Conservation (phyloP, 768 basidiomycete species). For the Lactifluus hygrophoroides region DNA sequence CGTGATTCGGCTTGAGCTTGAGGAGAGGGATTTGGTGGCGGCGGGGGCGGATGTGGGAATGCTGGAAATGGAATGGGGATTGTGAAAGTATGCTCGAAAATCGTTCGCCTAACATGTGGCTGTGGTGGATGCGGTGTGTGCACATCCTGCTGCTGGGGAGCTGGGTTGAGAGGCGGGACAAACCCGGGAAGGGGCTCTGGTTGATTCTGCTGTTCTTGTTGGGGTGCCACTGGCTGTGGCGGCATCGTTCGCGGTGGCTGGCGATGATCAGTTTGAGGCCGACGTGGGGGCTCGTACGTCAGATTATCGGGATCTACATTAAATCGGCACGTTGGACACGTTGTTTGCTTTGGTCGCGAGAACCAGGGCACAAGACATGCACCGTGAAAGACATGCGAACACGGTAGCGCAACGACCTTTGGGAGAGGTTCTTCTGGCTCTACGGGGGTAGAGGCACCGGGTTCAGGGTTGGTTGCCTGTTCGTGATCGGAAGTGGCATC, state of each 20-base stretch:
- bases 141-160: neutral
- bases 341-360: slow-evolving; percentile 66
- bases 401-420: slow-evolving; percentile 63
- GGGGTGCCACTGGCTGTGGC: slow-evolving; percentile 13
- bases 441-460: slow-evolving; percentile 10
- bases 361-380: slow-evolving; percentile 79
- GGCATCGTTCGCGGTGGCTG: neutral
- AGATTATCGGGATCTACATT: slow-evolving; percentile 74
- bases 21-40: neutral
- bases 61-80: neutral
- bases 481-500: slow-evolving; percentile 4
- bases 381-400: slow-evolving; percentile 76
- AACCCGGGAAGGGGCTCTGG: neutral
- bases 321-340: slow-evolving; percentile 78
- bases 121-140: neutral
- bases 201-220: neutral
- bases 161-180: neutral
- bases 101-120: neutral
- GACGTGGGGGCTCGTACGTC: slow-evolving; percentile 32
- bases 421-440: slow-evolving; percentile 20
- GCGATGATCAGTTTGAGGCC: slow-evolving; percentile 2
- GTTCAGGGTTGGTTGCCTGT: slow-evolving; percentile 9
- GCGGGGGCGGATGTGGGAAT: neutral
- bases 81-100: slow-evolving; percentile 15
- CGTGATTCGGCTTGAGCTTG: slow-evolving; percentile 1